A percentile compares a stretch with the other conserved stretches of the same genome.
Evolutionary conservation across 2,329 filamentous ascomycete species (phyloP).

Genomic region (Aspergillus hiratsukae): DNA sequence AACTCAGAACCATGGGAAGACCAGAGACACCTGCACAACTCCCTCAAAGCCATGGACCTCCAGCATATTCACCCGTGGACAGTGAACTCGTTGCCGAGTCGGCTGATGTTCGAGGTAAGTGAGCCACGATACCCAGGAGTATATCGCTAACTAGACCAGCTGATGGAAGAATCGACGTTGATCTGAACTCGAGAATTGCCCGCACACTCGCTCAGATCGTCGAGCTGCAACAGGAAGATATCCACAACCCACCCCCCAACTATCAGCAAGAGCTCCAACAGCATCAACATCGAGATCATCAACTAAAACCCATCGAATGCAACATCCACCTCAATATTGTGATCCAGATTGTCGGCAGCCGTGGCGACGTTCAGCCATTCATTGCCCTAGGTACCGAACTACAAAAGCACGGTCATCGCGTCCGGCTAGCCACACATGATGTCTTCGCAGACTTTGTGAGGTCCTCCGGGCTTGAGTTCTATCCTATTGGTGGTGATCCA

Average conservation of each 20-base stretch:
- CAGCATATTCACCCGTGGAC: background rate
- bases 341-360: conserved; percentile 56
- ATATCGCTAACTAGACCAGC: conserved; percentile 1
- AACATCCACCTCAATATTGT: conserved; percentile 47
- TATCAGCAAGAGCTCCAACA: conserved; percentile 4
- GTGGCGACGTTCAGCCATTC: conserved; percentile 57
- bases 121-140: background rate
- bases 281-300: background rate
- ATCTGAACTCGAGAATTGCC: conserved; percentile 16
- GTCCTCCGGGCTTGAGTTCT: conserved; percentile 53
- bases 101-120: background rate
- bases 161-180: conserved; percentile 20
- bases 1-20: background rate
- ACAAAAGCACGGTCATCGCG: conserved; percentile 49
- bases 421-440: conserved; percentile 54
- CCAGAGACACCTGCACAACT: background rate
- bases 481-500: conserved; percentile 54
- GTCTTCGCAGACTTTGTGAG: conserved; percentile 53
- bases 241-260: conserved; percentile 13
- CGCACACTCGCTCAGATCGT: conserved; percentile 9
- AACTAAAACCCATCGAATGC: conserved; percentile 1
- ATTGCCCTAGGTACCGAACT: conserved; percentile 52
- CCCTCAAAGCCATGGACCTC: background rate
- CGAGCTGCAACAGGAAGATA: conserved; percentile 7
- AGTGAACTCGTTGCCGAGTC: background rate